Evolutionary conservation across 2,329 filamentous ascomycete genomes (phyloP), one percentile per base, ranked within the genome.

Genomic region (Meredithiella fracta): DNA sequence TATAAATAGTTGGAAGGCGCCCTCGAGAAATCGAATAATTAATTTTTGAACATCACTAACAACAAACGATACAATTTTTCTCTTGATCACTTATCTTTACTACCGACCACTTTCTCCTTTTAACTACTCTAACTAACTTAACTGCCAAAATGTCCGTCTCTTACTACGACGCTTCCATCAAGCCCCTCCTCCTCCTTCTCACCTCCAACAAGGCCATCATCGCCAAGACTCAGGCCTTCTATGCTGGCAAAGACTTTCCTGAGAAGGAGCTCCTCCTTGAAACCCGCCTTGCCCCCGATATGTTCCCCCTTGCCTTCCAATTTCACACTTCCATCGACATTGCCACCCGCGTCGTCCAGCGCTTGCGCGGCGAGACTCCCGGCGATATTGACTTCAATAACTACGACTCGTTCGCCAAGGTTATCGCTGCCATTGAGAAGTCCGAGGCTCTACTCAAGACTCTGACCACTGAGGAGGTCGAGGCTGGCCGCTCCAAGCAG

Each of bases 291-390:
- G 42, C 57, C 44, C 61, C 64, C 1, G 68, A 69, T 62, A 70
- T 70, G 65, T 59, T 62, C 14, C 66, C 67, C 14, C 63, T 71
- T 20, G 59, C 53, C 37, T 67, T 67, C 62, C 68, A 71, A 57
- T 47, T 59, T 26, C 40, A 47, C 54, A 29, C 56, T n/a, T 2
- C 49, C 54, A 38, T 44, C 34, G 23, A 51, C n/a, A 9, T n/a
- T 6, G 31, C 47, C 44, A 20, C 38, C 11, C 1, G n/a, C 20
- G 3, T 57, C 1, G 54, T 54, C 47, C 17, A 11, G 5, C 58
- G 54, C 51, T 17, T 59, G 11, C 50, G 51, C 47, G 51, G 37
- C 26, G 42, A 54, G 29, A 42, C 47, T n/a, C 37, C 11, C 25
- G n/a, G 17, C 17, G 1, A 40, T n/a, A 5, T 42, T 11, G 15